Base-by-base conservation (phyloP, 345 rosid species). In the Sisymbrium irio region DNA sequence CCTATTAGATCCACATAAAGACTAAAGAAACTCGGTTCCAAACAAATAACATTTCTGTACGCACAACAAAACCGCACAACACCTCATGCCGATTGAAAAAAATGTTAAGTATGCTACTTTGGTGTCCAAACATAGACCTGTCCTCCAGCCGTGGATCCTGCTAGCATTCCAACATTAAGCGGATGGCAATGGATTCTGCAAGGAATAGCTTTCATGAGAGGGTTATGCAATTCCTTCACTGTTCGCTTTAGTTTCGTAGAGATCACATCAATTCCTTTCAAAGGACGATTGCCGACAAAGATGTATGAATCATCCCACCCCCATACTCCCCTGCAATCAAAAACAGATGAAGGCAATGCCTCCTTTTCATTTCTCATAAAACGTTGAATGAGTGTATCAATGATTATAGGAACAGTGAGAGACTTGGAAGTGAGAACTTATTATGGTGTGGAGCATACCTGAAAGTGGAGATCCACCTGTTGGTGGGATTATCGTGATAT, bases 271-370 rank as follows among this genome's bases (percentile, higher is more conserved):
- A 94, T 85, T 65, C 80, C 85, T 76, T 81, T 83, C 46, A 74
- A 78, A 22, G 15, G 25, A 83, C 80, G 65, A 50, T 85, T 89
- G 61, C 90, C 98, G 0, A 86, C 74, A 83, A 80, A 91, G 64
- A 94, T 20, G 62, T 63, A 70, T 15, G 91, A 83, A 79, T 91
- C 98, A 75, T 89, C 95, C 98, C 98, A 94, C 5, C 97, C 98
- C 97, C 97, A 91, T 32, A 82, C 82, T 30, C 85, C 92, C 79
- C 94, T 91, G 86, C 62, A 75, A 68, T 11, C 32, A 30, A 9
- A 44, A 62, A 27, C 41, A 25, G 27, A 30, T 17, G 50, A 25
- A 40, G 18, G 4, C 45, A 57, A 22, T 32, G 32, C 46, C 18
- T 72, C 39, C 42, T 22, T 32, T 28, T 44, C 39, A 55, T 39